Conservation (phyloP, 768 basidiomycete genomes). For the Lentinula detonsa region DNA sequence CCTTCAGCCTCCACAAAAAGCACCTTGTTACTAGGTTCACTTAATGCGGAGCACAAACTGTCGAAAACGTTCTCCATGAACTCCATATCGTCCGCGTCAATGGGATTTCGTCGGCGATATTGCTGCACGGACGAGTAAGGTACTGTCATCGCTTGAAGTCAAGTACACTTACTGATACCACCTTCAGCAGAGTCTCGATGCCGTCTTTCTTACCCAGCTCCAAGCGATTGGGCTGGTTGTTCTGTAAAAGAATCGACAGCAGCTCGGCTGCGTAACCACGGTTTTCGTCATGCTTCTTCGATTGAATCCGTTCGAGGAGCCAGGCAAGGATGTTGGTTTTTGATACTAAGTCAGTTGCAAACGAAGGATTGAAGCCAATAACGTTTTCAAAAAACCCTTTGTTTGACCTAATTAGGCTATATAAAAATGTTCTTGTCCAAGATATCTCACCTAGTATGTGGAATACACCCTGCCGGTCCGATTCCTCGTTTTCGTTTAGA, state of each 20-base stretch:
- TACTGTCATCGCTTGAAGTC: conserved; percentile 6
- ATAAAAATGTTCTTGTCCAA: neutral
- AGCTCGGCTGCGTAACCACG: conserved; percentile 91
- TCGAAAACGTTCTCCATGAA: conserved; percentile 99
- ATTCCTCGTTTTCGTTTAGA: conserved; percentile 87
- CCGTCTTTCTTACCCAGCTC: conserved; percentile 70
- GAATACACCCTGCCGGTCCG: conserved; percentile 88
- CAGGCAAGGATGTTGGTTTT: conserved; percentile 75
- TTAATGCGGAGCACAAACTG: conserved; percentile 77
- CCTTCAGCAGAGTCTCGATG: conserved; percentile 69
- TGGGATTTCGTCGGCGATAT: conserved; percentile 82
- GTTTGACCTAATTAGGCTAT: neutral
- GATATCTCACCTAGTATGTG: conserved; percentile 69
- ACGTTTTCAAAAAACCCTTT: conserved; percentile 91
- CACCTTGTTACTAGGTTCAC: conserved; percentile 71
- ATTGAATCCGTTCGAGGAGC: conserved; percentile 71
- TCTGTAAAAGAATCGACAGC: conserved; percentile 85
- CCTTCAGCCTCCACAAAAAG: conserved; percentile 89
- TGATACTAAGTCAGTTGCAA: conserved; percentile 63
- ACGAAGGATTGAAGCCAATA: conserved; percentile 74
- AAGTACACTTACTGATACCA: conserved; percentile 65
- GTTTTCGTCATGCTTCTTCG: conserved; percentile 80
- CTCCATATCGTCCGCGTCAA: conserved; percentile 85
- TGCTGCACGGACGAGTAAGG: conserved; percentile 40
- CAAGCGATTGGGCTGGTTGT: conserved; percentile 61